phyloP scores from a whole-genome alignment of 768 basidiomycete genomes.

The Rhizopogon roseolus region DNA sequence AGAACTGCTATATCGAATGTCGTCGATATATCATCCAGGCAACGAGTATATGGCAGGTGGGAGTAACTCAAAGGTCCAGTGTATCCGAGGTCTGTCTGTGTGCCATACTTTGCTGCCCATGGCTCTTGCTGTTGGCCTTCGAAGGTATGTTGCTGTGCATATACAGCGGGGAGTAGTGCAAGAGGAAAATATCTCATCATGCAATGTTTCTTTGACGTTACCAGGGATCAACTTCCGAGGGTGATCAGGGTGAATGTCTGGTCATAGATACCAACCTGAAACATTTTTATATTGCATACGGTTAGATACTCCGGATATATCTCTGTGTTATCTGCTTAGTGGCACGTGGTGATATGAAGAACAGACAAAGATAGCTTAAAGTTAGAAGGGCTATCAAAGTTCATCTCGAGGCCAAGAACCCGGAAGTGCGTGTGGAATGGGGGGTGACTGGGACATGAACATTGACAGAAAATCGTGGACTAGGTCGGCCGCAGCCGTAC shows the following conservation, averaged over 20 bases:
- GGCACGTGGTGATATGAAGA: not conserved
- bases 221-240: not conserved
- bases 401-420: slow-evolving; percentile 14
- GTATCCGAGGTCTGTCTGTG: slow-evolving; percentile 60
- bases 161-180: not conserved
- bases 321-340: not conserved
- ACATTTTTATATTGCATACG: not conserved
- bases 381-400: slow-evolving; percentile 8
- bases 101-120: slow-evolving; percentile 64
- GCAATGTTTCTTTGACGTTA: not conserved
- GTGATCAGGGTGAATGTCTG: not conserved
- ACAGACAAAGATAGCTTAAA: not conserved
- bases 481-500: slow-evolving; percentile 39
- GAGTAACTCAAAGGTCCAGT: slow-evolving; percentile 75
- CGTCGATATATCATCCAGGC: slow-evolving; percentile 50
- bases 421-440: slow-evolving; percentile 11
- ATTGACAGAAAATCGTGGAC: slow-evolving; percentile 42
- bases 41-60: slow-evolving; percentile 66
- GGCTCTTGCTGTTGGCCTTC: slow-evolving; percentile 20
- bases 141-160: slow-evolving; percentile 2
- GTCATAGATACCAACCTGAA: too few species aligned
- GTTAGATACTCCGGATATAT: not conserved
- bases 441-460: slow-evolving; percentile 26
- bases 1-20: slow-evolving; percentile 69
- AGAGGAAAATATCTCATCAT: slow-evolving; percentile 2